Evolutionary conservation across 768 basidiomycete species (phyloP).

Genomic region (Tephrocybe sp.): DNA sequence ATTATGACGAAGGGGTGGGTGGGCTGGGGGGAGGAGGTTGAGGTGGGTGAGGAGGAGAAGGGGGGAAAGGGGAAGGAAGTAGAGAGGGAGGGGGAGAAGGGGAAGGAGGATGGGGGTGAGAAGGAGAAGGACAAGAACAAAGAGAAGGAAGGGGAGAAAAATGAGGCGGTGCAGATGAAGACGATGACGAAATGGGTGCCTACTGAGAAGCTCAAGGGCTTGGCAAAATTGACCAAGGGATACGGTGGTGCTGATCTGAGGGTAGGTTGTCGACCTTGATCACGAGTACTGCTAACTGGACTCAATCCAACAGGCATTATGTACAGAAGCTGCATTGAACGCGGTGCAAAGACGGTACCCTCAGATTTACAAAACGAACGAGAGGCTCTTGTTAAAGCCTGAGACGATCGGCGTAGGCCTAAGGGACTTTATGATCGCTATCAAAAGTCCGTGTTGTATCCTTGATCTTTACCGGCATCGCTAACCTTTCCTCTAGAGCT

Average conservation of each 20-base stretch:
- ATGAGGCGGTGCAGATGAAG: slow-evolving; percentile 30
- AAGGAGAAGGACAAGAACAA: slow-evolving; percentile 14
- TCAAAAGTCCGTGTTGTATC: slow-evolving; percentile 71
- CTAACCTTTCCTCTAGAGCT: too few species aligned
- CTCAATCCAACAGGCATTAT: slow-evolving; percentile 62
- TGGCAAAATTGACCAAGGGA: slow-evolving; percentile 91
- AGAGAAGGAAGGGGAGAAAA: slow-evolving; percentile 1
- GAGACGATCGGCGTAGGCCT: slow-evolving; percentile 82
- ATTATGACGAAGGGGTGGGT: slow-evolving; percentile 93
- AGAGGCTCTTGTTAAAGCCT: slow-evolving; percentile 80
- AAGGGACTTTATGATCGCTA: slow-evolving; percentile 95
- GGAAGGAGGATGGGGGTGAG: slow-evolving; percentile 18
- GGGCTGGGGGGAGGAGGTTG: slow-evolving; percentile 60
- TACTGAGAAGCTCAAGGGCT: slow-evolving; percentile 37
- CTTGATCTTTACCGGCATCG: too few species aligned
- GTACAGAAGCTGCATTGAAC: slow-evolving; percentile 95
- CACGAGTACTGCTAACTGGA: slow-evolving; percentile 9
- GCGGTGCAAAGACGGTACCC: slow-evolving; percentile 96
- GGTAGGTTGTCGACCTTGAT: slow-evolving; percentile 42
- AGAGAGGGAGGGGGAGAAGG: slow-evolving; percentile 19
- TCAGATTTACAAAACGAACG: slow-evolving; percentile 92
- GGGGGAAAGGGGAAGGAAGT: slow-evolving; percentile 25
- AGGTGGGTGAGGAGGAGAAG: slow-evolving; percentile 14
- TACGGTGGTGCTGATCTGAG: slow-evolving; percentile 97
- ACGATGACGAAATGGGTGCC: slow-evolving; percentile 22